A percentile compares a stretch with the other conserved stretches of the same genome.
These are phyloP conservation scores for Phalaenopsis hybrid DNA, from an alignment of 116 monocot species.

Conservation along the genomic window DNA sequence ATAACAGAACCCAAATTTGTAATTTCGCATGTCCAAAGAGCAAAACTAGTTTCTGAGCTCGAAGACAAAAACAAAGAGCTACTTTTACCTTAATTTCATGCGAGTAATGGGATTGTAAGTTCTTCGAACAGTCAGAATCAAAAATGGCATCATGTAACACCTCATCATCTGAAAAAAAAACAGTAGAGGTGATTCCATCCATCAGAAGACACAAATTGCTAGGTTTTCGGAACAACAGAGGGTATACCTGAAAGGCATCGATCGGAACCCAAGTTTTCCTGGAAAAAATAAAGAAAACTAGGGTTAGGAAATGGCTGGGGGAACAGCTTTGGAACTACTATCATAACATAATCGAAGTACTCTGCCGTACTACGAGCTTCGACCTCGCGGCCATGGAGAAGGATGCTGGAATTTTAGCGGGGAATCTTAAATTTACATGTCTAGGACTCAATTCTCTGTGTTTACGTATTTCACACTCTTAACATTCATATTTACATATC, in stretches of 20 bases:
- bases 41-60: background rate
- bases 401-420: too few species aligned
- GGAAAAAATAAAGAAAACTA: background rate
- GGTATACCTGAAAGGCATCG: background rate
- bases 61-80: background rate
- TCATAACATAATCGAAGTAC: too few species aligned
- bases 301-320: background rate
- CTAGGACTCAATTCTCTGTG: too few species aligned
- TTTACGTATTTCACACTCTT: too few species aligned
- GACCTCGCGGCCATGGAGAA: too few species aligned
- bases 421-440: too few species aligned
- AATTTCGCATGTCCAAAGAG: background rate
- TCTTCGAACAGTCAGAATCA: background rate
- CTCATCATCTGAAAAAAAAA: background rate
- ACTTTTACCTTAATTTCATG: background rate
- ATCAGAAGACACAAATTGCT: background rate
- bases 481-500: too few species aligned
- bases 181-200: background rate
- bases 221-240: background rate
- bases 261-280: background rate
- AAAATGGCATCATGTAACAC: background rate
- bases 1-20: background rate
- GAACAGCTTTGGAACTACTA: background rate
- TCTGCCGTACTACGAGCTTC: too few species aligned
- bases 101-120: constrained; percentile 3